Evolutionary conservation across 2,329 filamentous ascomycete genomes (phyloP).

Genomic region (Verticillium zaregamsianum): DNA sequence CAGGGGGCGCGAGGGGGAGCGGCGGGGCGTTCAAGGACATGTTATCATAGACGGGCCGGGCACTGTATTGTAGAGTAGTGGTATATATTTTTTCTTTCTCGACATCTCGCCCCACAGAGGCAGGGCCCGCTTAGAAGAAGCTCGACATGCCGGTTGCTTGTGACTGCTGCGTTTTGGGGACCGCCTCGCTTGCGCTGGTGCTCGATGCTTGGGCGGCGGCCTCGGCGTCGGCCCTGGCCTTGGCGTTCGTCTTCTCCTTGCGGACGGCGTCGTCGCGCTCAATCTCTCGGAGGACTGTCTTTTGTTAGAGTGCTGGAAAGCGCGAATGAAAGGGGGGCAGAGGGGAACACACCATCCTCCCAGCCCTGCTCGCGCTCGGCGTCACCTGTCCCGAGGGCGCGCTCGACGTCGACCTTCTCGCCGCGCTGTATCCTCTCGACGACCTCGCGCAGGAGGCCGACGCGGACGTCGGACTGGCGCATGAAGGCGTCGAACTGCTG

Average conservation of each 20-base stretch:
- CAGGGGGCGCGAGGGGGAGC: constrained; percentile 11
- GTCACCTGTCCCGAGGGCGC: constrained; percentile 74
- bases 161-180: constrained; percentile 16
- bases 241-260: constrained; percentile 29
- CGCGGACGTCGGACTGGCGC: constrained; percentile 74
- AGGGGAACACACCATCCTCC: constrained; percentile 65
- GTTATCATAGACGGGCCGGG: constrained; percentile 40
- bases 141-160: constrained; percentile 30
- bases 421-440: constrained; percentile 66
- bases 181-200: constrained; percentile 18
- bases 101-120: neutral
- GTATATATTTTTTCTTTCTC: neutral
- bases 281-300: constrained; percentile 59
- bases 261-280: constrained; percentile 56
- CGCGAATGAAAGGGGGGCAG: neutral
- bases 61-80: neutral
- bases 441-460: constrained; percentile 71
- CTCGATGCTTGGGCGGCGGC: constrained; percentile 12
- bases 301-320: constrained; percentile 10
- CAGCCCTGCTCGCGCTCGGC: constrained; percentile 73
- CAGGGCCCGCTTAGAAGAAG: constrained; percentile 40
- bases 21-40: constrained; percentile 51
- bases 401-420: constrained; percentile 81
- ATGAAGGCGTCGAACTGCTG: constrained; percentile 70
- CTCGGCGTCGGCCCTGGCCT: neutral